These are phyloP conservation scores for Neurospora sp. DNA, from an alignment of 495 filamentous ascomycete species.

Conservation along the genomic window DNA sequence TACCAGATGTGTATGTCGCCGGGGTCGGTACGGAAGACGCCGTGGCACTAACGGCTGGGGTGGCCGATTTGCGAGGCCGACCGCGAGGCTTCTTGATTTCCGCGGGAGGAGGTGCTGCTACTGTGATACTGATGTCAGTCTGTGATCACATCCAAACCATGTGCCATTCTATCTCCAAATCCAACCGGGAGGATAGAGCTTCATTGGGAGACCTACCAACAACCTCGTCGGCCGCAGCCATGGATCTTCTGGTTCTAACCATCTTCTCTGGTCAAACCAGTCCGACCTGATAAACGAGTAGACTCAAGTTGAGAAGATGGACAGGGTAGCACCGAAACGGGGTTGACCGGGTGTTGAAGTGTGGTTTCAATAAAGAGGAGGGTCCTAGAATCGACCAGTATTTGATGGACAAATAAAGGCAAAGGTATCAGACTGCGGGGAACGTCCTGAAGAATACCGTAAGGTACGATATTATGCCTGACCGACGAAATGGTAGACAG, in stretches of 20 bases:
- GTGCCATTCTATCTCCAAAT: neutral
- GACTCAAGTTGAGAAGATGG: neutral
- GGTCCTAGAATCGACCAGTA: neutral
- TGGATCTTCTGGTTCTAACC: constrained; percentile 16
- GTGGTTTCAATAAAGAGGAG: neutral
- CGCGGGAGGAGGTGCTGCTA: neutral
- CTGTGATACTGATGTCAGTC: neutral
- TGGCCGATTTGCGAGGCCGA: constrained; percentile 4
- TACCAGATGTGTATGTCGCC: constrained; percentile 33
- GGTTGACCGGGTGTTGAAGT: neutral
- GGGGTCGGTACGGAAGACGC: constrained; percentile 31
- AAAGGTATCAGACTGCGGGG: neutral
- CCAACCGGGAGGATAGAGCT: neutral
- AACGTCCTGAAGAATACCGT: neutral
- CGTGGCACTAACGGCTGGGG: constrained; percentile 1
- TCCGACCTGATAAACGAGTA: neutral
- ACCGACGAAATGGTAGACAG: neutral
- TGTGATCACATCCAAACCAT: neutral
- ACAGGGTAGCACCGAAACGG: neutral
- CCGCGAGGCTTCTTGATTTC: constrained; percentile 5
- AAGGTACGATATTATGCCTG: neutral
- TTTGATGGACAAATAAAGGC: neutral
- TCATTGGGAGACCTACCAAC: constrained; percentile 9
- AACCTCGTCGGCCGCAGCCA: constrained; percentile 10
- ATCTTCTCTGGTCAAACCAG: neutral